Evolutionary conservation across 768 basidiomycete genomes (phyloP).

Genomic region (Gloeopeniophorella convolvens): DNA sequence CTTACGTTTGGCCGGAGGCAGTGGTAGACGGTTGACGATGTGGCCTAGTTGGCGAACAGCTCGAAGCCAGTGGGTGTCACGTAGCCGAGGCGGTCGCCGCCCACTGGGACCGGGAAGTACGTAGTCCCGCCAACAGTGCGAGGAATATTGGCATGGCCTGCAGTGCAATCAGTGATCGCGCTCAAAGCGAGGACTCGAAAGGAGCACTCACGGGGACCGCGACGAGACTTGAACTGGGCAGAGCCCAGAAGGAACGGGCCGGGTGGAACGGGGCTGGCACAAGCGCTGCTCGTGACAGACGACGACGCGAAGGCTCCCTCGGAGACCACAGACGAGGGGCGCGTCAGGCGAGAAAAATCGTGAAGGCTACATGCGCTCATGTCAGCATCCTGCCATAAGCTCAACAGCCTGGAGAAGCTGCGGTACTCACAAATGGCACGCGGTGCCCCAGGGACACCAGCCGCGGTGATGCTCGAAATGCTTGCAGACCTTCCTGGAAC

Average conservation of each 20-base stretch:
- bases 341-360: background rate
- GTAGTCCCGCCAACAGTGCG: conserved; percentile 13
- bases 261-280: conserved; percentile 5
- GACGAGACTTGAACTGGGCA: background rate
- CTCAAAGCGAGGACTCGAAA: background rate
- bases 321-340: background rate
- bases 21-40: background rate
- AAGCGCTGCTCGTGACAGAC: conserved; percentile 7
- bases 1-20: background rate
- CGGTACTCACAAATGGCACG: conserved; percentile 10
- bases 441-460: conserved; percentile 11
- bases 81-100: background rate
- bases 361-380: conserved; percentile 9
- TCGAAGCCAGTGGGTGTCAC: conserved; percentile 10
- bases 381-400: no score
- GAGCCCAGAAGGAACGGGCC: background rate
- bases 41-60: background rate
- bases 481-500: conserved; percentile 4
- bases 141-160: no score
- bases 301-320: background rate
- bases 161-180: no score
- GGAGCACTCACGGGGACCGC: background rate
- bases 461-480: conserved; percentile 10
- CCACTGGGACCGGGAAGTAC: conserved; percentile 13
- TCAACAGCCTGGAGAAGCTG: background rate